Evolutionary conservation across 1,139 yeast species (phyloP), one percentile per base, ranked within the genome.

Genomic region (Arxiozyma bovina): DNA sequence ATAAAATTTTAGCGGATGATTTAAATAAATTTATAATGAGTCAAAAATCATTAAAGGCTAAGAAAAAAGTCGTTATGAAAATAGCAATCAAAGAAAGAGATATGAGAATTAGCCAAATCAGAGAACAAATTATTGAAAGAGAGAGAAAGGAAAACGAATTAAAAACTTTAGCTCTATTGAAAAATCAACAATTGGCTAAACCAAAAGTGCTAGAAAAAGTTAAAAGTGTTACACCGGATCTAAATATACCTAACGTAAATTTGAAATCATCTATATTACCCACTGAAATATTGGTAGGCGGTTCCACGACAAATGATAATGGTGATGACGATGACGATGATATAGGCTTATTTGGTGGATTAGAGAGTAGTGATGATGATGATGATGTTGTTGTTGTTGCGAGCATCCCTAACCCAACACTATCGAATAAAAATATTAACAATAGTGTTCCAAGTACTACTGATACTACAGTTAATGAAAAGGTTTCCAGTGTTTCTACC

Each of bases 321-420:
- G 58, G 58, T 38, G 55, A 57, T n/a, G 57, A 54, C 17, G 62
- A 60, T 18, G 65, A 51, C 40, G 53, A 64, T 42, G 63, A 61
- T 20, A 60, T 63, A 43, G 63, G 60, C 11, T 54, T 65, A 22
- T 64, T 65, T 47, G 66, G 58, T 18, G 60, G 55, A 4, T 50
- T 63, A 42, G 66, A 57, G 12, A 62, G 65, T 49, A 63, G 64
- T 50, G 62, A 60, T 21, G 65, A 62, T 21, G 68, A 63, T 25
- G 54, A 45, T 25, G 48, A 38, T n/a, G n/a, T n/a, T n/a, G n/a
- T n/a, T n/a, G n/a, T n/a, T 21, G 46, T 17, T 25, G 30, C 5
- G 40, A 34, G 40, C 6, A 15, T 34, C n/a, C 40, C 40, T 34
- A 34, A 34, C 12, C 15, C 12, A 11, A 30, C 15, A 30, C 34